Base-by-base conservation (phyloP, 2,329 filamentous ascomycete species). In the Fusarium sp. region DNA sequence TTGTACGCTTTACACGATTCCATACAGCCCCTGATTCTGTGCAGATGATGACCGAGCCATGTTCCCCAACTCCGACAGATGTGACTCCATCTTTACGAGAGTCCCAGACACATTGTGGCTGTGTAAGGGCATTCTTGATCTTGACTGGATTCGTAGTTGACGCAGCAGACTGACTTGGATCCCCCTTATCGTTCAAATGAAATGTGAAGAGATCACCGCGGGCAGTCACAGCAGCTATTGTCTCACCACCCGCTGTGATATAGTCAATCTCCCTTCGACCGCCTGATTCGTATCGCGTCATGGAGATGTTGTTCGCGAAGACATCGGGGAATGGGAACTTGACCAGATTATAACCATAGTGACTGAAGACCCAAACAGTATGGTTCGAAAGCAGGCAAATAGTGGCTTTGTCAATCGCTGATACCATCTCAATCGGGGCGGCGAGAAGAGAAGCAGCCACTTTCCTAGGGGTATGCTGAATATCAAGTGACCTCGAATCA, bases 91-190 rank as follows among this genome's bases (percentile, higher is more conserved):
- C 92, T 79, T 97, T 98, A 75, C 92, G 92, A 6, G 95, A 91
- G 35, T 92, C 93, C 96, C 96, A 99, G 31, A 98, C 91, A 65
- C 93, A 91, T 70, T 93, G 90, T 1, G 95, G 94, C 41, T 86
- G 83, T 1, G 93, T 95, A 7, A 98, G 85, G 5, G 95, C 93
- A 70, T 92, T 92, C 73, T 92, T 93, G 67, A 97, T 97, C 80
- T 97, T 97, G 56, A 92, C 90, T 0, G 95, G 95, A 78, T 98
- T 98, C 0, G 95, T 98, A 0, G 95, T 98, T 0, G 95, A 98
- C 6, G 90, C 88, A 14, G 86, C 87, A 3, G 83, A 79, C 45
- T 90, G 87, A 55, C 87, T 87, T 5, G 85, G 83, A 63, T 95
- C 93, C 11, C 86, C 83, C 64, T 90, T 91, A 69, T 90, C 87